A percentile compares a stretch with the other conserved stretches of the same genome.
Conservation (phyloP, 129 eudicot species). For the Escallonia rubra region DNA sequence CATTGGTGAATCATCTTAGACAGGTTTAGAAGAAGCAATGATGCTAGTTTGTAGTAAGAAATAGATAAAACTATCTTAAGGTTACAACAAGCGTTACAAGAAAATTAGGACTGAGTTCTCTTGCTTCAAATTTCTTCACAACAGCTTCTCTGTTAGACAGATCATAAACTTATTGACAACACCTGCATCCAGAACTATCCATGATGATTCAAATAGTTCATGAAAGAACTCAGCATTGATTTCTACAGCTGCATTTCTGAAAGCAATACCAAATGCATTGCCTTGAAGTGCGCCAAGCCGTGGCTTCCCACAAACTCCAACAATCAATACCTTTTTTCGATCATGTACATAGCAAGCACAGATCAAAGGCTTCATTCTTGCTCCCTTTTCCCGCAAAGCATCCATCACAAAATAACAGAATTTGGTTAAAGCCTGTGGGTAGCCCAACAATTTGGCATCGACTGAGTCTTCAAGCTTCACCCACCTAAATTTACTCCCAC, state of each 20-base stretch:
- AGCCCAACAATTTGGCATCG: slow-evolving; percentile 63
- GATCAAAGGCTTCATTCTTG: slow-evolving; percentile 83
- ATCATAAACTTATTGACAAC: slow-evolving; percentile 88
- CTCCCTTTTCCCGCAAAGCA: slow-evolving; percentile 89
- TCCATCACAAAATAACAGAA: slow-evolving; percentile 92
- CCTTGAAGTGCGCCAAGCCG: slow-evolving; percentile 89
- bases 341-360: slow-evolving; percentile 82
- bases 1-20: slow-evolving; percentile 11
- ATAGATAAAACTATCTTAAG: background rate
- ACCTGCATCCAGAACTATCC: slow-evolving; percentile 76
- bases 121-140: slow-evolving; percentile 5
- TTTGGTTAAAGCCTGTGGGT: slow-evolving; percentile 93
- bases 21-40: background rate
- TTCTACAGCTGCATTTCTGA: slow-evolving; percentile 78
- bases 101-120: slow-evolving; percentile 3
- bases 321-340: slow-evolving; percentile 61
- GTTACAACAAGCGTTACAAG: background rate
- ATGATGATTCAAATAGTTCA: slow-evolving; percentile 92
- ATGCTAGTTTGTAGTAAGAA: slow-evolving; percentile 14
- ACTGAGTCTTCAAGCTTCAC: slow-evolving; percentile 91
- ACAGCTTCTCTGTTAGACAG: slow-evolving; percentile 70
- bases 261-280: slow-evolving; percentile 89
- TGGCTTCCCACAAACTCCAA: slow-evolving; percentile 91
- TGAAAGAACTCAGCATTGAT: slow-evolving; percentile 81
- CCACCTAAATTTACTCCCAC: slow-evolving; percentile 93